Evolutionary conservation across 2,329 filamentous ascomycete species (phyloP).

Genomic region (Botrytis paeoniae): DNA sequence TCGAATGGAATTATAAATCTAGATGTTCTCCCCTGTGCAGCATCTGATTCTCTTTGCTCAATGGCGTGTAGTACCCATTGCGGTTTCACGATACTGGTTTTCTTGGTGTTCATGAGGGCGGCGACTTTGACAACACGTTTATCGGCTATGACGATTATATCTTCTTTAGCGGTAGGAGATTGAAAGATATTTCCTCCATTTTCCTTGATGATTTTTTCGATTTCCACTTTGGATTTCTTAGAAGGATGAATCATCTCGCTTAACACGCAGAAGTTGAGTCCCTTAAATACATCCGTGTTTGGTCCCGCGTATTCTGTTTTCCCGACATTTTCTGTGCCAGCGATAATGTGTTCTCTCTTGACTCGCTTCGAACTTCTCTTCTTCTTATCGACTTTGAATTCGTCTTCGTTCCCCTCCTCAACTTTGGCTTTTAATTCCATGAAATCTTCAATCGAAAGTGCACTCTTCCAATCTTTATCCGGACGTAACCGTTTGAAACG

Average conservation of each 20-base stretch:
- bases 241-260: conserved; percentile 68
- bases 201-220: conserved; percentile 78
- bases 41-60: conserved; percentile 49
- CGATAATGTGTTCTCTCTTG: conserved; percentile 68
- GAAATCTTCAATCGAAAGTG: conserved; percentile 77
- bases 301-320: conserved; percentile 54
- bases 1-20: conserved; percentile 61
- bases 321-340: conserved; percentile 59
- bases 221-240: conserved; percentile 72
- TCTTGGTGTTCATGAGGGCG: conserved; percentile 70
- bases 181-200: conserved; percentile 81
- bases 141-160: conserved; percentile 74
- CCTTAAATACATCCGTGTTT: conserved; percentile 66
- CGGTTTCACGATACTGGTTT: conserved; percentile 71
- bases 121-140: conserved; percentile 79
- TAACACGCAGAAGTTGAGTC: conserved; percentile 78
- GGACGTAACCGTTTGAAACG: conserved; percentile 76
- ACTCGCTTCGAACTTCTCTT: conserved; percentile 58
- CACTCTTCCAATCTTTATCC: conserved; percentile 82
- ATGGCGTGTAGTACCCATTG: conserved; percentile 77
- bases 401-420: conserved; percentile 71
- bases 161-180: conserved; percentile 57
- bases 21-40: conserved; percentile 42
- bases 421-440: conserved; percentile 64
- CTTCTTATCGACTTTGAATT: conserved; percentile 69